Evolutionary conservation across 78 protist species (phyloP).

Genomic region (Speleostelium caveatum): DNA sequence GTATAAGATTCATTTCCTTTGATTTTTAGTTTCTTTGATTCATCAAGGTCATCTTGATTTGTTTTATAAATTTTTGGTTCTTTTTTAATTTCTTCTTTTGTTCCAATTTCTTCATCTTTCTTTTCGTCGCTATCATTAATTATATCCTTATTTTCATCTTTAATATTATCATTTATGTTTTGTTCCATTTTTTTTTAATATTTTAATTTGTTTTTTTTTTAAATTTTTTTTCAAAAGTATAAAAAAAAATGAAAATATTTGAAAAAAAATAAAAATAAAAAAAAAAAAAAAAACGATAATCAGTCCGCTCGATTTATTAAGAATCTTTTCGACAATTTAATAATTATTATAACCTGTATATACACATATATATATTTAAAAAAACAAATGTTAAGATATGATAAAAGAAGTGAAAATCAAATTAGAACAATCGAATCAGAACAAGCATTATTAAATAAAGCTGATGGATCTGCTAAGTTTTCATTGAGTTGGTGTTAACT

Average conservation of each 20-base stretch:
- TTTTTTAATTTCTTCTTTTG: constrained; percentile 23
- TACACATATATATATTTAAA: too few species aligned
- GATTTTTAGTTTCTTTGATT: constrained; percentile 39
- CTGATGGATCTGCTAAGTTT: constrained; percentile 79
- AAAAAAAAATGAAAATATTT: not conserved
- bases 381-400: constrained; percentile 21
- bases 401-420: constrained; percentile 53
- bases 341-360: too few species aligned
- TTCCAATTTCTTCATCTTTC: not conserved
- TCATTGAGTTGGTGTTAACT: constrained; percentile 49
- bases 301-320: too few species aligned
- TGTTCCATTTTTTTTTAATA: not conserved
- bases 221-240: not conserved
- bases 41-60: constrained; percentile 23
- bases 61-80: constrained; percentile 49
- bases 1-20: constrained; percentile 55
- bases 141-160: not conserved
- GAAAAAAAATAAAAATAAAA: constrained; percentile 1
- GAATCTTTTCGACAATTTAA: too few species aligned
- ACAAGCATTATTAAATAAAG: constrained; percentile 65
- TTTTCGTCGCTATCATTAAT: not conserved
- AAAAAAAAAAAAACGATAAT: not conserved
- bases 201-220: not conserved
- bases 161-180: not conserved
- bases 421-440: constrained; percentile 70